A percentile compares a stretch with the other conserved stretches of the same genome.
Conservation (phyloP, 2,329 filamentous ascomycete genomes). For the Curvularia sp. region DNA sequence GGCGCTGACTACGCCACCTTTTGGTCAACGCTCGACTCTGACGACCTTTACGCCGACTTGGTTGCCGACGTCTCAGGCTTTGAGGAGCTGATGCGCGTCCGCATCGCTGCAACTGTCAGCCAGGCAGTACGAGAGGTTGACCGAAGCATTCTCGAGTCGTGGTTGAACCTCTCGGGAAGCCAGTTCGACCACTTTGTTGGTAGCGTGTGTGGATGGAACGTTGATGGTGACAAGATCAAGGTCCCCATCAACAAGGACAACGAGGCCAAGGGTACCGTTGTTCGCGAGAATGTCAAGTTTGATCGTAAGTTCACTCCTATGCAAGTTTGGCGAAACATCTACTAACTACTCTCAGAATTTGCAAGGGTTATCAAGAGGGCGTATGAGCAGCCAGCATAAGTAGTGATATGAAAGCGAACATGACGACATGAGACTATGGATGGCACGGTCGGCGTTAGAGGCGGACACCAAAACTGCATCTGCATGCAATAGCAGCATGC, state of each 20-base stretch:
- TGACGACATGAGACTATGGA: slow-evolving; percentile 25
- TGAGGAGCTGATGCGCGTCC: slow-evolving; percentile 88
- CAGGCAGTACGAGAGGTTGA: slow-evolving; percentile 82
- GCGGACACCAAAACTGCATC: slow-evolving; percentile 16
- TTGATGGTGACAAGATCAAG: slow-evolving; percentile 71
- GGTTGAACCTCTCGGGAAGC: slow-evolving; percentile 56
- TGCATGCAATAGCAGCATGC: slow-evolving; percentile 19
- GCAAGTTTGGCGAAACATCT: neutral
- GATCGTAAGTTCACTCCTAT: slow-evolving; percentile 62
- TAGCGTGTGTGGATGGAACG: slow-evolving; percentile 76
- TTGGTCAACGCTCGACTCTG: slow-evolving; percentile 90
- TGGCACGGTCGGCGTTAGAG: slow-evolving; percentile 25
- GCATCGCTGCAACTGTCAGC: slow-evolving; percentile 86
- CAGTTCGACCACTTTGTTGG: slow-evolving; percentile 60
- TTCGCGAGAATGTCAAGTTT: slow-evolving; percentile 92
- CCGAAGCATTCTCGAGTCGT: slow-evolving; percentile 55
- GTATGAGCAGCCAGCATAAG: slow-evolving; percentile 49
- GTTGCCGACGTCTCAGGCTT: slow-evolving; percentile 94
- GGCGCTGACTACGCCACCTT: slow-evolving; percentile 89
- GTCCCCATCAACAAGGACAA: slow-evolving; percentile 88
- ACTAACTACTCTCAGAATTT: slow-evolving; percentile 41
- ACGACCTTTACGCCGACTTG: slow-evolving; percentile 94
- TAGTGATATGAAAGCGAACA: slow-evolving; percentile 15
- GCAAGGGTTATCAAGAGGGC: slow-evolving; percentile 47
- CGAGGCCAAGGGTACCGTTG: slow-evolving; percentile 93